Evolutionary conservation across 768 basidiomycete genomes (phyloP).

Genomic region (Clitopilus hobsonii): DNA sequence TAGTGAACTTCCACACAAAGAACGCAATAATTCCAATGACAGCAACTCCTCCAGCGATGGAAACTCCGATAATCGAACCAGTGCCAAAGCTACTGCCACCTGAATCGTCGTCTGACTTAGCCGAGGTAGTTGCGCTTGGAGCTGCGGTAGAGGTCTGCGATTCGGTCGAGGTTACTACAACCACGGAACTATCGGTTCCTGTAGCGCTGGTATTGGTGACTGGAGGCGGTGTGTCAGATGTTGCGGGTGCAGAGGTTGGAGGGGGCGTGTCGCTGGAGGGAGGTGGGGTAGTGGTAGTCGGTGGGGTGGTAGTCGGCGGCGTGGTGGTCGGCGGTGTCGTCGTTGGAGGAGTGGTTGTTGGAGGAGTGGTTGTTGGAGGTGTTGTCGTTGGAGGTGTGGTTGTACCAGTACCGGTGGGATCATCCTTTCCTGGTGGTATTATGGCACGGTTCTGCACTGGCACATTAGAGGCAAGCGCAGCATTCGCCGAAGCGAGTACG

Average conservation of each 20-base stretch:
- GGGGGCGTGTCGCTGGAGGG: background rate
- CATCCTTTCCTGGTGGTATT: background rate
- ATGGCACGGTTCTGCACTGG: background rate
- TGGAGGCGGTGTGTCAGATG: constrained; percentile 4
- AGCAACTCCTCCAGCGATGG: constrained; percentile 78
- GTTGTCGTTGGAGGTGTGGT: constrained; percentile 3
- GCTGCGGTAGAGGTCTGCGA: constrained; percentile 13
- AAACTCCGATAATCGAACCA: constrained; percentile 75
- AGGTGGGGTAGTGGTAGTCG: constrained; percentile 6
- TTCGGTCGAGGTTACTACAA: constrained; percentile 18
- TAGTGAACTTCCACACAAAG: constrained; percentile 82
- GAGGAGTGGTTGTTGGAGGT: constrained; percentile 6
- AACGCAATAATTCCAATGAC: constrained; percentile 67
- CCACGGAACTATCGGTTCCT: constrained; percentile 16
- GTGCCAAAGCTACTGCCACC: constrained; percentile 44
- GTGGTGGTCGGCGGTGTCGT: constrained; percentile 9
- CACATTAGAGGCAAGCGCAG: constrained; percentile 13
- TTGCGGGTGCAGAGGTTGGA: constrained; percentile 2
- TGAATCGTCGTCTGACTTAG: constrained; percentile 13
- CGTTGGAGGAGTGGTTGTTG: constrained; percentile 3
- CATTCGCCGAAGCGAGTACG: constrained; percentile 14
- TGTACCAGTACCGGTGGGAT: background rate
- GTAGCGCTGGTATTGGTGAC: constrained; percentile 6
- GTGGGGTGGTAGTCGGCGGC: constrained; percentile 8
- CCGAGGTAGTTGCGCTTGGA: constrained; percentile 19